phyloP scores from a whole-genome alignment of 2,329 filamentous ascomycete genomes.

The Pestalotiopsis sp. region DNA sequence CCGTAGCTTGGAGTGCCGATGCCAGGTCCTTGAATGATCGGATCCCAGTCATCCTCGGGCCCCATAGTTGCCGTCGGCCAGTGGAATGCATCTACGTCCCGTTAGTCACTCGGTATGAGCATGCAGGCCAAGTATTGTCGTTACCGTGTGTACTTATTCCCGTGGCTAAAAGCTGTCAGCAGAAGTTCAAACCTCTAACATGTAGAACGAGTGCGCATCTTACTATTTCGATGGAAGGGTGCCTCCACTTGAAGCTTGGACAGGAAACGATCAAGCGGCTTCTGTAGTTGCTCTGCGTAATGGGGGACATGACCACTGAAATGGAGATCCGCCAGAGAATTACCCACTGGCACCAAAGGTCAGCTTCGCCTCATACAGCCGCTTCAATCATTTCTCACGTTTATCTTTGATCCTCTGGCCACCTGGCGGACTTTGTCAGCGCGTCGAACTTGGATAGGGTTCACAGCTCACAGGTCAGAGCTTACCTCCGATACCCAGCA shows the following conservation, averaged over 20 bases:
- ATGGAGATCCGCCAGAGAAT: not conserved
- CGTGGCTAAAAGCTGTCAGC: not conserved
- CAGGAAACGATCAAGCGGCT: not conserved
- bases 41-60: not conserved
- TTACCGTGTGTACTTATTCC: not conserved
- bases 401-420: not conserved
- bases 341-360: not conserved
- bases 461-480: not conserved
- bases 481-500: not conserved
- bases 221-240: not conserved
- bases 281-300: not conserved
- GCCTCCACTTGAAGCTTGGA: not conserved
- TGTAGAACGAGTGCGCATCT: not conserved
- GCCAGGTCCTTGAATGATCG: not conserved
- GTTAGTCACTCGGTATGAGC: not conserved
- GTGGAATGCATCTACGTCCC: not conserved
- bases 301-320: not conserved
- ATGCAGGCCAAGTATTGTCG: not conserved
- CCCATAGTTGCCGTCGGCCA: not conserved
- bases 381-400: not conserved
- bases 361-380: not conserved
- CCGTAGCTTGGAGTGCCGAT: not conserved
- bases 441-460: not conserved
- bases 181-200: not conserved
- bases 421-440: not conserved